phyloP scores from a whole-genome alignment of 306 rosid genomes.

The Rosa chinensis region DNA sequence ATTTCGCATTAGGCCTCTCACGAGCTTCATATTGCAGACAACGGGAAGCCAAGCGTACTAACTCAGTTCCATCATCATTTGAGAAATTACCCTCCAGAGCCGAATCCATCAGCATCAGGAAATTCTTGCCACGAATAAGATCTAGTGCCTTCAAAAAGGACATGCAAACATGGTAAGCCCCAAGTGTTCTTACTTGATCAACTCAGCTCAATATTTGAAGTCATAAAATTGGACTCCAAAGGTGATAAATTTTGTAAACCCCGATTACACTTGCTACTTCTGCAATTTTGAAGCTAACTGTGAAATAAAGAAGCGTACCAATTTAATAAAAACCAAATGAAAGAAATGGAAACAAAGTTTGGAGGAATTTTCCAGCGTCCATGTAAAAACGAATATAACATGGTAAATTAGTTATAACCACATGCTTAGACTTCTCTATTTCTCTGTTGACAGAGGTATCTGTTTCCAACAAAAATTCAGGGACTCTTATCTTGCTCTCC shows the following conservation, averaged over 20 bases:
- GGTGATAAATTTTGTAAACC: neutral
- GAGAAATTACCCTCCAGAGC: conserved; percentile 92
- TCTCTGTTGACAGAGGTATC: neutral
- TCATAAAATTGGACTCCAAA: neutral
- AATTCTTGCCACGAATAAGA: conserved; percentile 88
- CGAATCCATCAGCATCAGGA: conserved; percentile 93
- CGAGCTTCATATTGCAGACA: conserved; percentile 96
- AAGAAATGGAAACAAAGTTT: neutral
- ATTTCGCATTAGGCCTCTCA: conserved; percentile 94
- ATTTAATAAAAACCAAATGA: neutral
- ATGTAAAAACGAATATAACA: neutral
- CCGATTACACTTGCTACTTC: neutral
- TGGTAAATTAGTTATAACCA: neutral
- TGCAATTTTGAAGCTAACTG: neutral
- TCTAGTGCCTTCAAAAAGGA: conserved; percentile 73
- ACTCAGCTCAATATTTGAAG: neutral
- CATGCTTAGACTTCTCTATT: neutral
- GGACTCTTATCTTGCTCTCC: neutral
- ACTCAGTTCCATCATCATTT: conserved; percentile 94
- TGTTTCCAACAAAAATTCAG: neutral
- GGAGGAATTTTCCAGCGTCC: neutral
- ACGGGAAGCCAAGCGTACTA: conserved; percentile 90
- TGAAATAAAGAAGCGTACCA: neutral
- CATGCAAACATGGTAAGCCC: neutral
- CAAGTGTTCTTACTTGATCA: neutral